Base-by-base conservation (phyloP, 108 stramenopile species). In the Parietichytrium sp. region DNA sequence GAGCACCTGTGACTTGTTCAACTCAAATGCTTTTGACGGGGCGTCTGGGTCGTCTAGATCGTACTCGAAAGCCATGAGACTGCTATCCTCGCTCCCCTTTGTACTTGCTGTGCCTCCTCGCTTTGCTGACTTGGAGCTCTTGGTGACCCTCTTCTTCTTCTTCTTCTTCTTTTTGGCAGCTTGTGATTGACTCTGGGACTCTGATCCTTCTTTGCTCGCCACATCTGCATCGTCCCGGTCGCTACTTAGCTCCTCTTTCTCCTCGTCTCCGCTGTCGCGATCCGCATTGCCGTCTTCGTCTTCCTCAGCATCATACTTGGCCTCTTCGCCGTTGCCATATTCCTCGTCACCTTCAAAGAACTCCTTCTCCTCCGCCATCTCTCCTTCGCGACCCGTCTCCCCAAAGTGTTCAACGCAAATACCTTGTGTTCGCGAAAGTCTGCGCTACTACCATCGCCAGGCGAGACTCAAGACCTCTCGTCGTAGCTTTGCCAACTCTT, bases 81-180 rank as follows among this genome's bases (percentile, higher is more conserved):
- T 7, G 7, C 4, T 7, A 53, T 7, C 7, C 13, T 7, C 52
- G 49, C 27, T 36, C 13, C 36, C 7, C 6, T 10, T 23, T 45
- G 42, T 36, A 45, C 49, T 13, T 15, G 4, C 25, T 8, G 18
- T 15, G 50, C 18, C 2, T 0, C 79, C 8, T 54, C 33, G 3
- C 25, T 31, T 27, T 2, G 16, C 4, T 20, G 42, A 3, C 23
- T 13, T 0, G 20, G 51, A 0, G 79, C 51, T 27, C 51, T 48
- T 23, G 20, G n/a, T 23, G 82, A 77, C 4, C 82, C 49, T 79
- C 6, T 47, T 47, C 79, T 80, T 52, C 27, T 8, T 52, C 79
- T 52, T 52, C 51, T 80, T 52, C 79, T 52, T 52, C 3, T 31
- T 1, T 80, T 36, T 52, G 15, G 3, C 42, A n/a, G 10, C 53